A percentile compares a stretch with the other conserved stretches of the same genome.
These are phyloP conservation scores for Microdochium trichocladiopsis DNA, from an alignment of 2,329 filamentous ascomycete species.

Conservation along the genomic window DNA sequence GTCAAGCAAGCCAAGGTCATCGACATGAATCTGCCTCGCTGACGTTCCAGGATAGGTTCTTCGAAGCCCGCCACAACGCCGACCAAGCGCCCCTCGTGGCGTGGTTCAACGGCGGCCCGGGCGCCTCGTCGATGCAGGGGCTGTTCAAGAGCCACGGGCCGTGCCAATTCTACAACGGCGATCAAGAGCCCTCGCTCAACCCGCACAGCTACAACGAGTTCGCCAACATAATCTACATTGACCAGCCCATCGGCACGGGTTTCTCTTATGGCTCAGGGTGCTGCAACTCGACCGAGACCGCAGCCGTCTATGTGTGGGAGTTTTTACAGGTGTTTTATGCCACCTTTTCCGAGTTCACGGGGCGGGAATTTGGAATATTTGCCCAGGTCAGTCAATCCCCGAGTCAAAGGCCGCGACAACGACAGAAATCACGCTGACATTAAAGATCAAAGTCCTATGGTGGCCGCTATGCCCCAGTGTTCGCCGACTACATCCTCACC, in stretches of 20 bases:
- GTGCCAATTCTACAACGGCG: slow-evolving; percentile 30
- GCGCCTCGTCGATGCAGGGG: slow-evolving; percentile 29
- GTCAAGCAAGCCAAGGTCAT: too few relatives aligned
- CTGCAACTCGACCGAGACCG: slow-evolving; percentile 33
- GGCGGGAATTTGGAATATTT: slow-evolving; percentile 47
- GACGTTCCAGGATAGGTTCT: slow-evolving; percentile 16
- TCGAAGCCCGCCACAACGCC: slow-evolving; percentile 23
- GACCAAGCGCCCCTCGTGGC: slow-evolving; percentile 22
- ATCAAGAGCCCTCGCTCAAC: slow-evolving; percentile 30
- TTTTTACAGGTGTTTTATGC: slow-evolving; percentile 55
- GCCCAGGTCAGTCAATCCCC: neutral
- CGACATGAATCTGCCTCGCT: neutral
- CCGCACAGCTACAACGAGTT: slow-evolving; percentile 32
- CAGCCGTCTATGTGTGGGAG: slow-evolving; percentile 45
- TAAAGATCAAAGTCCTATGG: too few relatives aligned
- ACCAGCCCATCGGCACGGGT: slow-evolving; percentile 28
- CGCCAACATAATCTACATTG: slow-evolving; percentile 33
- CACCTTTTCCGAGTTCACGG: slow-evolving; percentile 56
- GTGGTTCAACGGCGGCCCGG: slow-evolving; percentile 33
- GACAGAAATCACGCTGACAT: too few relatives aligned
- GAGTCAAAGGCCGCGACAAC: neutral
- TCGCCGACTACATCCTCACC: slow-evolving; percentile 46
- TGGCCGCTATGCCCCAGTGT: slow-evolving; percentile 51
- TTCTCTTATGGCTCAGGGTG: slow-evolving; percentile 30
- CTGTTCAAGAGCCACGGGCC: slow-evolving; percentile 37